Percentiles rank a stretch among this genome's conserved stretches.
Evolutionary conservation across 768 basidiomycete genomes (phyloP).

Genomic region (Rhizopogon vesiculosus): DNA sequence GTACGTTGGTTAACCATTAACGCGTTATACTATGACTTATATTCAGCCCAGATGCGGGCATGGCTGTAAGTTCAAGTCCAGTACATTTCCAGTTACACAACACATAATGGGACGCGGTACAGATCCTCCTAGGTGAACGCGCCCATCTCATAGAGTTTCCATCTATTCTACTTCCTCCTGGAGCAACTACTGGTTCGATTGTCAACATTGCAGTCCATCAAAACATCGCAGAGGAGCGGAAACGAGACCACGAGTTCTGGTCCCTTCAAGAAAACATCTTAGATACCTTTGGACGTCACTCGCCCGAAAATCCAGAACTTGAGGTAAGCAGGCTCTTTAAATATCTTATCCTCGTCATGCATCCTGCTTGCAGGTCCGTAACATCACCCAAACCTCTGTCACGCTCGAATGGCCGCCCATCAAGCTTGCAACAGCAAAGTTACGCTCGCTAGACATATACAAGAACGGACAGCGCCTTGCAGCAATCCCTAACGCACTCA

Average conservation of each 20-base stretch:
- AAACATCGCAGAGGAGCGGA: constrained; percentile 79
- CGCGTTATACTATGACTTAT: constrained; percentile 5
- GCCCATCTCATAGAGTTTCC: constrained; percentile 99
- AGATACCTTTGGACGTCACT: constrained; percentile 59
- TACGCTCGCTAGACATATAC: constrained; percentile 90
- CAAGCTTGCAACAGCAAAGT: constrained; percentile 77
- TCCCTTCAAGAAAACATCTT: constrained; percentile 77
- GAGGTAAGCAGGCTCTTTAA: constrained; percentile 41
- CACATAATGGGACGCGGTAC: background rate
- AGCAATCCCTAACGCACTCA: constrained; percentile 74
- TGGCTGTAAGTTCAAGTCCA: constrained; percentile 58
- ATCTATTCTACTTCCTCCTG: constrained; percentile 89
- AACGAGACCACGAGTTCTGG: constrained; percentile 81
- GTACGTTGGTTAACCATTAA: constrained; percentile 38
- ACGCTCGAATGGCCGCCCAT: constrained; percentile 93
- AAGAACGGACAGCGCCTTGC: constrained; percentile 86
- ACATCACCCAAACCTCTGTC: constrained; percentile 94
- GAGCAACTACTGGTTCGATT: constrained; percentile 90
- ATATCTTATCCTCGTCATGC: constrained; percentile 1
- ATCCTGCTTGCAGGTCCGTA: constrained; percentile 58
- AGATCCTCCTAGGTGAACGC: constrained; percentile 91
- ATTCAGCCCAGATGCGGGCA: constrained; percentile 73
- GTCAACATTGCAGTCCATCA: constrained; percentile 95
- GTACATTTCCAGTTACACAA: no score
- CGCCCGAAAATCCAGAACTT: constrained; percentile 72